Conservation (phyloP, 148 eudicot species). For the Persicaria tinctoria region DNA sequence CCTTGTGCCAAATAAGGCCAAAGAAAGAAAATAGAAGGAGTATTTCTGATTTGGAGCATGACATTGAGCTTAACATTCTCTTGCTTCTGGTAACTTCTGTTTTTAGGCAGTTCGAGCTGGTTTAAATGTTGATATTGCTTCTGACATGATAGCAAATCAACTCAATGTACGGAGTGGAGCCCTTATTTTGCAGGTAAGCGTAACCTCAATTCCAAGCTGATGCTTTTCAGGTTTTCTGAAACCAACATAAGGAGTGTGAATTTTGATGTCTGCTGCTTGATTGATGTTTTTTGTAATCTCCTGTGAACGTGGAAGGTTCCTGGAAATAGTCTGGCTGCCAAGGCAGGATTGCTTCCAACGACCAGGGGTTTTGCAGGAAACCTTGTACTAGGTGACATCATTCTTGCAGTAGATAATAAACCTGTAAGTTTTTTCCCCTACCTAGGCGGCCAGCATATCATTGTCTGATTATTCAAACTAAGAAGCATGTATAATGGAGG, state of each 20-base stretch:
- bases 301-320: conserved; percentile 58
- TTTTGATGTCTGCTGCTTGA: not conserved
- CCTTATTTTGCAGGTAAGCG: conserved; percentile 62
- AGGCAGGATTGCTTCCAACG: conserved; percentile 85
- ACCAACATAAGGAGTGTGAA: not conserved
- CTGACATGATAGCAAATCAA: conserved; percentile 82
- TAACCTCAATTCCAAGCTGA: not conserved
- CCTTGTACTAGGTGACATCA: conserved; percentile 81
- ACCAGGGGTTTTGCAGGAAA: conserved; percentile 97
- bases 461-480: too few species aligned
- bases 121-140: conserved; percentile 74
- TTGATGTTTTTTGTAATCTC: not conserved
- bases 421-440: conserved; percentile 44
- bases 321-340: conserved; percentile 76
- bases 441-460: too few species aligned
- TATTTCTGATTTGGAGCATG: not conserved
- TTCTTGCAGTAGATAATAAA: conserved; percentile 67
- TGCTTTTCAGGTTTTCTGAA: not conserved
- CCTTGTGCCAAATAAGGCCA: not conserved
- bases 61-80: conserved; percentile 1
- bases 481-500: too few species aligned
- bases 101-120: conserved; percentile 77
- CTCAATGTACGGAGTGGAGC: conserved; percentile 96
- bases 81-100: not conserved
- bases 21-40: not conserved